Evolutionary conservation across 2,329 filamentous ascomycete species (phyloP).

Genomic region (Fusarium tjaetaba): DNA sequence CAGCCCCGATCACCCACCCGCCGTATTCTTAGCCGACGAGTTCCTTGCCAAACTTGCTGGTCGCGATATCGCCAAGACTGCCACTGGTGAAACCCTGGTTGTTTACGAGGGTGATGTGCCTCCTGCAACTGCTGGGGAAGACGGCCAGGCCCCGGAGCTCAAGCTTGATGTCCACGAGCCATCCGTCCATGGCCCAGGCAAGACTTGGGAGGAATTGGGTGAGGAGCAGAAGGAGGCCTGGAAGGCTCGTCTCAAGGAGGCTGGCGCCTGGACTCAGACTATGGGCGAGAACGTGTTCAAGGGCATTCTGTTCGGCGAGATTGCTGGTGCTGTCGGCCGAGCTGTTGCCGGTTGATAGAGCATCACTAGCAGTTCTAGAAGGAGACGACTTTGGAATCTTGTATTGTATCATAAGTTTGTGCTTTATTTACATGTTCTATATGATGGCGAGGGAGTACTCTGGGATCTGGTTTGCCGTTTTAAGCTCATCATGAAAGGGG

Average conservation of each 20-base stretch:
- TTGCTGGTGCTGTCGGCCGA: conserved; percentile 70
- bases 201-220: conserved; percentile 76
- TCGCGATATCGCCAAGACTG: conserved; percentile 42
- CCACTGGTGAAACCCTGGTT: conserved; percentile 53
- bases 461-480: background rate
- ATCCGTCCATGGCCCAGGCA: conserved; percentile 62
- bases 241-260: conserved; percentile 73
- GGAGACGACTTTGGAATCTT: background rate
- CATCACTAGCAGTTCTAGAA: background rate
- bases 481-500: background rate
- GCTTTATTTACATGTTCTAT: conserved; percentile 10
- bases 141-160: conserved; percentile 40
- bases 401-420: conserved; percentile 16
- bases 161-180: conserved; percentile 59
- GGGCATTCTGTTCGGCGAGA: conserved; percentile 80
- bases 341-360: conserved; percentile 54
- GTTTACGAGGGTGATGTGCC: conserved; percentile 45
- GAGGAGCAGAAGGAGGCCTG: conserved; percentile 71
- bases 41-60: conserved; percentile 53
- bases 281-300: conserved; percentile 82
- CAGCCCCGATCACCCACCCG: conserved; percentile 39
- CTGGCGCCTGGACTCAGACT: conserved; percentile 81
- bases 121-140: conserved; percentile 30
- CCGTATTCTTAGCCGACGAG: conserved; percentile 44
- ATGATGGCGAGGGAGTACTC: conserved; percentile 10